Evolutionary conservation across 257 asterid genomes (phyloP).

Genomic region (Ilex asprella): DNA sequence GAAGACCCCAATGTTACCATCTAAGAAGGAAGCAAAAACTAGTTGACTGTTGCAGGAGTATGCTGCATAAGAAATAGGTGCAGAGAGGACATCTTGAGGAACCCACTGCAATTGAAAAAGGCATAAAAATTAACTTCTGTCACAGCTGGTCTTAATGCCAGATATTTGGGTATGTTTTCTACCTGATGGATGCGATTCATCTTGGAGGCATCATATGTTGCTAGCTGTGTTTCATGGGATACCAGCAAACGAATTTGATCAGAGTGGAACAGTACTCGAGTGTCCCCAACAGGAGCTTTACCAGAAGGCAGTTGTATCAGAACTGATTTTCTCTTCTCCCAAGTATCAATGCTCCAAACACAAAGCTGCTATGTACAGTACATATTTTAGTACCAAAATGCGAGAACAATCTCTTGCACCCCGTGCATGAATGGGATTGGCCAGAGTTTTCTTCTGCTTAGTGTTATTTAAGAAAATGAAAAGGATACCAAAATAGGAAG

Average conservation of each 20-base stretch:
- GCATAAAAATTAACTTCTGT: not conserved
- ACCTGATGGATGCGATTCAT: slow-evolving; percentile 94
- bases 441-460: not conserved
- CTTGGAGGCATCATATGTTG: slow-evolving; percentile 80
- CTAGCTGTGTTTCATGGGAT: slow-evolving; percentile 86
- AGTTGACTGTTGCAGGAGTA: slow-evolving; percentile 94
- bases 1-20: slow-evolving; percentile 79
- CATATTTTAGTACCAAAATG: not conserved
- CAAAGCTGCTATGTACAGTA: slow-evolving; percentile 46
- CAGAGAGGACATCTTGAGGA: slow-evolving; percentile 84
- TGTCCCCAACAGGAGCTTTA: slow-evolving; percentile 85
- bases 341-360: slow-evolving; percentile 90
- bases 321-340: slow-evolving; percentile 87
- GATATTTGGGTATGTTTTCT: slow-evolving; percentile 6
- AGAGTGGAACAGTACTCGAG: slow-evolving; percentile 82
- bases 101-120: slow-evolving; percentile 62
- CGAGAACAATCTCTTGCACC: not conserved
- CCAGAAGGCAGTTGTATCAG: slow-evolving; percentile 81
- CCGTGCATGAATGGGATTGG: not conserved
- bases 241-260: slow-evolving; percentile 83
- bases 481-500: no score
- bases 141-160: not conserved
- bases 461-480: no score
- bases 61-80: slow-evolving; percentile 83
- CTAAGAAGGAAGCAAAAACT: slow-evolving; percentile 77